A percentile compares a stretch with the other conserved stretches of the same genome.
Evolutionary conservation across 1,139 yeast genomes (phyloP).

Genomic region (Geotrichum phurueaensis): DNA sequence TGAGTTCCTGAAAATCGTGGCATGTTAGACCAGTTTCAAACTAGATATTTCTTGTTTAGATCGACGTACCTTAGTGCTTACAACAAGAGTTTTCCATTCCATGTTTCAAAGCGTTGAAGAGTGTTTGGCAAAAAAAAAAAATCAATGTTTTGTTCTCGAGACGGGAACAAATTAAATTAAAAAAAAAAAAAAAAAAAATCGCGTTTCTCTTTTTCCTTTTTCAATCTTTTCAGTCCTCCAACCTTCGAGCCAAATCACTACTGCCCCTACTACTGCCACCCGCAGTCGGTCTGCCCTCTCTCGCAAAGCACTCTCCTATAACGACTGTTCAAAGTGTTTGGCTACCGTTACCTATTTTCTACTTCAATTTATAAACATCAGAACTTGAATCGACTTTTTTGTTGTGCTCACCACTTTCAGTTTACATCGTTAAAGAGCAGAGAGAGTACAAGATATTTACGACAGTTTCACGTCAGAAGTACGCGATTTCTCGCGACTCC

Average conservation of each 20-base stretch:
- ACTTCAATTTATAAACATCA: background rate
- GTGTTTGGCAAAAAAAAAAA: too few species aligned
- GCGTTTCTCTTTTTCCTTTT: background rate
- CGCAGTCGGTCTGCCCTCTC: background rate
- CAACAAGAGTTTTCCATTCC: conserved; percentile 14
- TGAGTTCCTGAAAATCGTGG: conserved; percentile 12
- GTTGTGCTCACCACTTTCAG: background rate
- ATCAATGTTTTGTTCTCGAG: background rate
- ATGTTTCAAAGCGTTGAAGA: background rate
- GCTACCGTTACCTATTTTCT: background rate
- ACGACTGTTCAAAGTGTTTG: background rate
- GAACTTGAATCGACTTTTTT: background rate
- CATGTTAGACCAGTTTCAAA: background rate
- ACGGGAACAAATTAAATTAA: background rate
- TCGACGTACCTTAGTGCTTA: conserved; percentile 13
- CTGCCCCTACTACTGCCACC: background rate
- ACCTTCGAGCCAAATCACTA: background rate
- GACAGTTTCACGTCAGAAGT: background rate
- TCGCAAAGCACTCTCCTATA: background rate
- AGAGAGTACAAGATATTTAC: background rate
- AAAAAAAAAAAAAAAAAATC: background rate
- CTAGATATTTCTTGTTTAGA: background rate
- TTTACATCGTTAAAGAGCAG: background rate
- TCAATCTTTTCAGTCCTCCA: background rate
- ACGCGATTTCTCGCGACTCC: background rate